Evolutionary conservation across 2,329 filamentous ascomycete species (phyloP).

Genomic region (Phyllosticta citriasiana): DNA sequence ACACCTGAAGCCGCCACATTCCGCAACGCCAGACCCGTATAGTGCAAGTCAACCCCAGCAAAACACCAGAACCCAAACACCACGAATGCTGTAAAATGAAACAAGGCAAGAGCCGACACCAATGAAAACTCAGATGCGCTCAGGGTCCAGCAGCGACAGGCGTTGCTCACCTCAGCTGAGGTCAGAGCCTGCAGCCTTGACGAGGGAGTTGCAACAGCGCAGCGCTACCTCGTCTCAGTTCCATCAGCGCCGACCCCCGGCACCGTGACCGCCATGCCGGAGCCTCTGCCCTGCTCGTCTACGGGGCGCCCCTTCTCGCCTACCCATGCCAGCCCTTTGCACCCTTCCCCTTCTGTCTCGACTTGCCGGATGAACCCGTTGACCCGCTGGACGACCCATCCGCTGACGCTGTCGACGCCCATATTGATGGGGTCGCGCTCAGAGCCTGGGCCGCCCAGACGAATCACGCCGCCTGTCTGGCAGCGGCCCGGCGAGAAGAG

Average conservation of each 20-base stretch:
- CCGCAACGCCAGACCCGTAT: background rate
- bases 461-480: constrained; percentile 20
- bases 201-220: background rate
- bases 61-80: background rate
- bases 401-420: constrained; percentile 17
- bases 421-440: constrained; percentile 11
- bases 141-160: background rate
- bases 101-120: background rate
- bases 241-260: background rate
- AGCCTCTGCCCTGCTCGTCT: background rate
- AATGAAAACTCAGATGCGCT: background rate
- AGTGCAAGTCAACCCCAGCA: background rate
- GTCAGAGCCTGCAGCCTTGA: background rate
- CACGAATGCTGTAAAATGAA: background rate
- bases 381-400: constrained; percentile 28
- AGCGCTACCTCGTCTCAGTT: background rate
- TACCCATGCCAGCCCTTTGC: background rate
- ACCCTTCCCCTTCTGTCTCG: constrained; percentile 12
- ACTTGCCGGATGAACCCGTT: constrained; percentile 23
- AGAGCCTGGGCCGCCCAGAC: constrained; percentile 23
- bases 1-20: too few species aligned
- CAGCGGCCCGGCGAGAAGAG: constrained; percentile 25
- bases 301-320: background rate
- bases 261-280: background rate
- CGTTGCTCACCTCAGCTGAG: background rate